A percentile compares a stretch with the other conserved stretches of the same genome.
These are phyloP conservation scores for Tanacetum coccineum DNA, from an alignment of 129 eudicot species.

Conservation along the genomic window DNA sequence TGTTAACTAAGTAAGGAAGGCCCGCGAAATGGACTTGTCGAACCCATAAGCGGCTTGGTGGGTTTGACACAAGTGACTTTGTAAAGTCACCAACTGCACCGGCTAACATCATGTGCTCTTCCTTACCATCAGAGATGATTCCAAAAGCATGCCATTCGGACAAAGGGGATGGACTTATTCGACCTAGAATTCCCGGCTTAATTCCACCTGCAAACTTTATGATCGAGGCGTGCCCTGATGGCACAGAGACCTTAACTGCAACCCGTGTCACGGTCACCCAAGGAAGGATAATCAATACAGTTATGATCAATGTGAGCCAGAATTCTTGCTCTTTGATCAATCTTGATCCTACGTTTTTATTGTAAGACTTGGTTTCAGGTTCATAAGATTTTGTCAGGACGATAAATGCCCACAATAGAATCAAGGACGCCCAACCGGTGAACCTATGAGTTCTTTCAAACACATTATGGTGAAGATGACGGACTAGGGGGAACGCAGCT, in stretches of 20 bases:
- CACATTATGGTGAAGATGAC: conserved; percentile 72
- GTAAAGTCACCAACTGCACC: conserved; percentile 85
- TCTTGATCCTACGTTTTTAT: conserved; percentile 27
- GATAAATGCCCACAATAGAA: conserved; percentile 57
- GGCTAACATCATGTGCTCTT: conserved; percentile 78
- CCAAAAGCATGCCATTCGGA: conserved; percentile 89
- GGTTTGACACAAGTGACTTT: conserved; percentile 49
- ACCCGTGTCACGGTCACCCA: conserved; percentile 67
- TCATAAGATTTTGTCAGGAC: conserved; percentile 44
- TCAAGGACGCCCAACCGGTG: conserved; percentile 55
- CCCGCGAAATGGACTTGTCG: conserved; percentile 70
- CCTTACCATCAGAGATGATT: conserved; percentile 54
- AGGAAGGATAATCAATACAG: conserved; percentile 50
- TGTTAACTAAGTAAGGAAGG: conserved; percentile 63
- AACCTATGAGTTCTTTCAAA: conserved; percentile 73
- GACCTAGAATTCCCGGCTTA: conserved; percentile 57
- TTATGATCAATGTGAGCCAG: conserved; percentile 50
- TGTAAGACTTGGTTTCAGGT: conserved; percentile 44
- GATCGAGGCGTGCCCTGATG: conserved; percentile 68
- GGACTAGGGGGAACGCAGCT: conserved; percentile 70
- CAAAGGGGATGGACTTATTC: conserved; percentile 70
- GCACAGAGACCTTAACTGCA: conserved; percentile 47
- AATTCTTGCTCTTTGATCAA: conserved; percentile 46
- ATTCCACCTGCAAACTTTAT: conserved; percentile 71
- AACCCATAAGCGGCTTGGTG: conserved; percentile 73